Base-by-base conservation (phyloP, 2,329 filamentous ascomycete species). In the Claviceps purpurea region DNA sequence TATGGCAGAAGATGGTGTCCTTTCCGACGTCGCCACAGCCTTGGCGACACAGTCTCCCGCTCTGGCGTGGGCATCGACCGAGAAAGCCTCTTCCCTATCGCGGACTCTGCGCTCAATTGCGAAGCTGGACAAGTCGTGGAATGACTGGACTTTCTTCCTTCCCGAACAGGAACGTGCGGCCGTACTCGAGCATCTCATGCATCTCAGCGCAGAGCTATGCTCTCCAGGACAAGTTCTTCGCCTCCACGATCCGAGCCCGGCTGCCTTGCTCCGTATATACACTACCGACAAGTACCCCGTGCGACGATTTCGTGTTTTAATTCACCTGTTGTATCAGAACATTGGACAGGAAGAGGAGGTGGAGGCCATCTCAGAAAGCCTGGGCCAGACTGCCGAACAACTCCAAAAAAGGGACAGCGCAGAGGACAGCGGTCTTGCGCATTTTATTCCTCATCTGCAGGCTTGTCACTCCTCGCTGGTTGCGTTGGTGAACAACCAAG, bases 151-250 rank as follows among this genome's bases (percentile, higher is more conserved):
- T 1, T 73, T 73, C 52, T 69, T 76, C 44, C 62, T 82, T 6
- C 65, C 71, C 0, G 77, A 74, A 45, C 56, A 63, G 5, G 77
- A 78, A 63, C 77, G 75, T 54, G 74, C 73, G 8, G 77, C 79
- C 2, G 75, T 79, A 1, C 67, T 85, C 18, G 80, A 85, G 56
- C 76, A 84, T 58, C 70, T 81, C 34, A 64, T 85, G 44, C 70
- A 78, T 49, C 71, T 77, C 42, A 71, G 73, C 46, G 62, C 71
- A 20, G 64, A 69, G 4, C 61, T 65, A 13, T 60, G 66, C 7
- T 59, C 62, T 2, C 64, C 63, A 6, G 63, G 61, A 5, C 60
- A 64, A 30, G 66, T 65, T 3, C 61, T 71, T 24, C 68, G 67
- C 8, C 62, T 76, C 16, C 67, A 72, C 5, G 72, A 77, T 49